Conservation (phyloP, 2,329 filamentous ascomycete genomes). For the Pseudogymnoascus sp. region DNA sequence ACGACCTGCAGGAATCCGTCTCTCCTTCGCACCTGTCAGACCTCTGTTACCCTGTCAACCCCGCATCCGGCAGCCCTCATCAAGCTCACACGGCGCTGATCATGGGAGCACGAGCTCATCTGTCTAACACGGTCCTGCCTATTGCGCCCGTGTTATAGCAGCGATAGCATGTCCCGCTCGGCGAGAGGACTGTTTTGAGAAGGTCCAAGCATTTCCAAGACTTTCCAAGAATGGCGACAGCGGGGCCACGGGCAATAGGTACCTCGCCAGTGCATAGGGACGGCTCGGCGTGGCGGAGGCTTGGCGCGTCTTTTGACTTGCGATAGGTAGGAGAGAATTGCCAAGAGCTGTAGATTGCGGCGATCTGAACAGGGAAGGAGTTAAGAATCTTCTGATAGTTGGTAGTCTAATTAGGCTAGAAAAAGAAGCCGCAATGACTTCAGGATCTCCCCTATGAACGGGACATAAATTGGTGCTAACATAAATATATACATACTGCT, state of each 20-base stretch:
- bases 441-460: background rate
- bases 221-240: conserved; percentile 4
- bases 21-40: background rate
- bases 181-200: background rate
- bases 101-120: background rate
- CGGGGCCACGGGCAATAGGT: background rate
- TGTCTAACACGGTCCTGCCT: background rate
- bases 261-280: background rate
- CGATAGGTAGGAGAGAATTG: background rate
- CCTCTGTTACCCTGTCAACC: background rate
- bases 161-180: background rate
- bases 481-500: background rate
- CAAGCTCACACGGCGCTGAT: background rate
- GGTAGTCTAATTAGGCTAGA: background rate
- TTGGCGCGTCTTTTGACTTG: background rate
- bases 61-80: conserved; percentile 1
- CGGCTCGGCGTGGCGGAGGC: background rate
- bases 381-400: background rate
- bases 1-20: background rate
- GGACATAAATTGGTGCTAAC: background rate
- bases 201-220: conserved; percentile 4
- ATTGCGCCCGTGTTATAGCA: background rate
- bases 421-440: background rate
- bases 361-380: conserved; percentile 1
- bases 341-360: background rate